Evolutionary conservation across 176 grass and related monocot species (phyloP).

Genomic region (Eleusine indica): DNA sequence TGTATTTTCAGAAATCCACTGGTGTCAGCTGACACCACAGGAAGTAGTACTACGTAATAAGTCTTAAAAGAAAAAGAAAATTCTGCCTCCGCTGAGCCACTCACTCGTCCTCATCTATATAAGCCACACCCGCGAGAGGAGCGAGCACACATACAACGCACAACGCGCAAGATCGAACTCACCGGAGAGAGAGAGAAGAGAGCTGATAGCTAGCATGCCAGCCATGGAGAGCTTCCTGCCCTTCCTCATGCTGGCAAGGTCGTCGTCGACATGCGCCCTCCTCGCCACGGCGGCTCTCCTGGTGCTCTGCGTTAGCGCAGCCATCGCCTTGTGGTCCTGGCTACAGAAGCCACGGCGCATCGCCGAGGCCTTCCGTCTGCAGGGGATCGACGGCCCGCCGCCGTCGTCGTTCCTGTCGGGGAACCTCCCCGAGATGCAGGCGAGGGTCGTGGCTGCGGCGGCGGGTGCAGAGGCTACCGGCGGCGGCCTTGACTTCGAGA

Average conservation of each 20-base stretch:
- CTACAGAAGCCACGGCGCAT: conserved; percentile 43
- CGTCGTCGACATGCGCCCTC: conserved; percentile 14
- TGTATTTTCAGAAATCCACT: too few species aligned
- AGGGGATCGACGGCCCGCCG: conserved; percentile 78
- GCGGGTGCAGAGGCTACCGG: background rate
- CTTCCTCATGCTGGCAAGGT: conserved; percentile 11
- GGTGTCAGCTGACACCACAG: too few species aligned
- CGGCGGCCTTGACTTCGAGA: conserved; percentile 29
- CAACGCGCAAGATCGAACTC: background rate
- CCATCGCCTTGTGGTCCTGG: conserved; percentile 42
- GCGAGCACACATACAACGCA: background rate
- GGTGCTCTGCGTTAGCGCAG: conserved; percentile 12
- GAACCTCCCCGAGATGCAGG: conserved; percentile 82
- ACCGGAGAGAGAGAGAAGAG: background rate
- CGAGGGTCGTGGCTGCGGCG: conserved; percentile 34
- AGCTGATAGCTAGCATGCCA: background rate
- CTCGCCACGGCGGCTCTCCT: conserved; percentile 23
- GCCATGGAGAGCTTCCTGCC: conserved; percentile 39
- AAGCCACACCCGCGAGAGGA: background rate
- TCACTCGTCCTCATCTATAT: background rate
- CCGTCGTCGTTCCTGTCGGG: conserved; percentile 62
- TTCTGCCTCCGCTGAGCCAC: background rate
- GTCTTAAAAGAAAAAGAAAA: background rate
- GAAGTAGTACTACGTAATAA: too few species aligned
- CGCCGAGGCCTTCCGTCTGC: conserved; percentile 51